Base-by-base conservation (phyloP, 257 asterid genomes). In the Craterostigma plantagineum region DNA sequence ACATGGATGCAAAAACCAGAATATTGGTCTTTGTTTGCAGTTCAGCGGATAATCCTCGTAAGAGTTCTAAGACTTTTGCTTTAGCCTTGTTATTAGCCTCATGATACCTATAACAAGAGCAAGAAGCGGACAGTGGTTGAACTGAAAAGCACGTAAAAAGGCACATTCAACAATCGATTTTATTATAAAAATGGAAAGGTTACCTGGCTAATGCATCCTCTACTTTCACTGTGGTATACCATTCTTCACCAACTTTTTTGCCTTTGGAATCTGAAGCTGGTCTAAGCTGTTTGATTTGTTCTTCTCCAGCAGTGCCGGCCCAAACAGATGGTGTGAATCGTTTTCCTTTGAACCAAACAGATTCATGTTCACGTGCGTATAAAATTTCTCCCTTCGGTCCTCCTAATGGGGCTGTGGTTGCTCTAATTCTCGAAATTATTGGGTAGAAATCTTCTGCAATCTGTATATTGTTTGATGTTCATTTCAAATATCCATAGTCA, bases 261-360 rank as follows among this genome's bases (percentile, higher is more conserved):
- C 95, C 91, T 70, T 90, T 90, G 17, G 91, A 83, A 73, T 90
- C 98, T 11, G 69, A 51, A 55, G 98, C 93, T 52, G 95, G 78
- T 60, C 42, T 68, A 35, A 87, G 92, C 58, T 64, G 83, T 54
- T 70, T 76, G 60, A 82, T 74, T 54, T 87, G 90, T 61, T 74
- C 92, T 80, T 83, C 98, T 57, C 95, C 90, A 51, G 68, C 55
- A 16, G 93, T 74, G 54, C 80, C 83, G 47, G 81, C 83, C 77
- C 70, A 63, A 52, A 87, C 69, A 50, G 69, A 51, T 41, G 95
- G 93, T 35, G 38, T 56, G 57, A 87, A 87, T 49, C 92, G 91
- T 58, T 68, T 87, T 51, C 98, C 98, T 64, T 82, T 87, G 62
- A 87, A 79, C 98, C 95, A 87, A 37, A 82, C 77, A 11, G 95